phyloP scores from a whole-genome alignment of 129 eudicot genomes.

The Tagetes erecta region DNA sequence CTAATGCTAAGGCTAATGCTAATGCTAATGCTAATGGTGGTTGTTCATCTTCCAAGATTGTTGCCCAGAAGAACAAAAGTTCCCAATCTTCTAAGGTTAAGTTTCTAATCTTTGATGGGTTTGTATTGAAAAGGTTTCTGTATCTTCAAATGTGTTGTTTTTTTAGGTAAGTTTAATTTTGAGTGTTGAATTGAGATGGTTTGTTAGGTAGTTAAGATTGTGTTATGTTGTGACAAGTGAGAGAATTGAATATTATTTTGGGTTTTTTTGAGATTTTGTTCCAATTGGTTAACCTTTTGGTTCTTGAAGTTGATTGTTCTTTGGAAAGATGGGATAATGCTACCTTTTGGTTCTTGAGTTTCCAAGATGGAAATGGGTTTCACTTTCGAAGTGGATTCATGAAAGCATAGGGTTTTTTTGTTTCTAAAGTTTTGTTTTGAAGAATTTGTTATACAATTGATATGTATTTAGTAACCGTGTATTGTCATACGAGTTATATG shows the following conservation, averaged over 20 bases:
- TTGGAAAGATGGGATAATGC: background rate
- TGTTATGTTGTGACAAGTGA: background rate
- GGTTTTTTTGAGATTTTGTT: background rate
- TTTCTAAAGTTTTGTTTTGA: background rate
- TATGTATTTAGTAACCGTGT: background rate
- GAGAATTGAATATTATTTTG: background rate
- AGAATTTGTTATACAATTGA: background rate
- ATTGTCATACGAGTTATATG: background rate
- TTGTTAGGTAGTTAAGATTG: background rate
- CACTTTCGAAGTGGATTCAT: background rate
- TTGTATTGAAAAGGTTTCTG: no score
- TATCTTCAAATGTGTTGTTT: no score
- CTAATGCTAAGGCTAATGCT: background rate
- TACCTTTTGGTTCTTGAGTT: background rate
- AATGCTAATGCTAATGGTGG: background rate
- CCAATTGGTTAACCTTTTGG: background rate
- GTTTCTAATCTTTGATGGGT: background rate
- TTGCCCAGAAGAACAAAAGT: slow-evolving; percentile 68
- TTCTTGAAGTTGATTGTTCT: background rate
- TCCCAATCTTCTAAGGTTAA: slow-evolving; percentile 48
- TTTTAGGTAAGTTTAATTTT: background rate
- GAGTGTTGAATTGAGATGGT: background rate
- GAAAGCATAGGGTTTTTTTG: background rate
- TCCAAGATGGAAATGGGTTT: background rate
- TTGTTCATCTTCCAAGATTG: slow-evolving; percentile 47